Base-by-base conservation (phyloP, 495 filamentous ascomycete genomes). In the Haplographium delicatum region DNA sequence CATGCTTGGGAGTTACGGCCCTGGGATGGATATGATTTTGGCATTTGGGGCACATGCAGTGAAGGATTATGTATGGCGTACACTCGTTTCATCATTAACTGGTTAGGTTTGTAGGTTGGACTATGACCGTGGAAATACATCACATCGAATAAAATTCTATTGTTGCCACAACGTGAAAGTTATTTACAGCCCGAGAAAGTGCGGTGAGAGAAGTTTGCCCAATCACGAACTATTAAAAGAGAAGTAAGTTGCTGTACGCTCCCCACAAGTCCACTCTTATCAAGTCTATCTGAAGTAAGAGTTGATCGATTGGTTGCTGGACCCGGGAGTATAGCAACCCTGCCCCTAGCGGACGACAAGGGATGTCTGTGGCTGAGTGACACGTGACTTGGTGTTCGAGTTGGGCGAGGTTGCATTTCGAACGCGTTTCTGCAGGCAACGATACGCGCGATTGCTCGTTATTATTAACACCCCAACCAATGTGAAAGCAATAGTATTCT, bases 11-110 rank as follows among this genome's bases (percentile, higher is more conserved):
- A 54, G 51, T 59, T 54, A 4, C 37, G 35, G 51, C 24, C 11
- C 40, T 30, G n/a, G 46, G 46, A 45, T n/a, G 30, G 31, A 34
- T 26, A 50, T 41, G 26, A 30, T 41, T 47, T 56, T 51, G 53
- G 56, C 56, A 59, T 59, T 43, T 51, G 51, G 37, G 50, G n/a
- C 33, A 20, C 30, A 41, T 42, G 35, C 24, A 22, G 43, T 16
- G 31, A 43, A 7, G 26, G 46, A 18, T 47, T 30, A 50, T 54
- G 51, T 54, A 30, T 37, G 56, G 56, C 46, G 56, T 59, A 58
- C 56, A 53, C 46, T 59, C 56, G 35, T 44, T 59, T 26, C 9
- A 40, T 38, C 30, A 49, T 27, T n/a, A 42, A 31, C 47, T 41
- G 23, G 23, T 18, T 24, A 13, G 27, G 30, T 42, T 19, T 51